Evolutionary conservation across 192 early-diverging fungal genomes (phyloP).

Genomic region (Coemansia sp.): DNA sequence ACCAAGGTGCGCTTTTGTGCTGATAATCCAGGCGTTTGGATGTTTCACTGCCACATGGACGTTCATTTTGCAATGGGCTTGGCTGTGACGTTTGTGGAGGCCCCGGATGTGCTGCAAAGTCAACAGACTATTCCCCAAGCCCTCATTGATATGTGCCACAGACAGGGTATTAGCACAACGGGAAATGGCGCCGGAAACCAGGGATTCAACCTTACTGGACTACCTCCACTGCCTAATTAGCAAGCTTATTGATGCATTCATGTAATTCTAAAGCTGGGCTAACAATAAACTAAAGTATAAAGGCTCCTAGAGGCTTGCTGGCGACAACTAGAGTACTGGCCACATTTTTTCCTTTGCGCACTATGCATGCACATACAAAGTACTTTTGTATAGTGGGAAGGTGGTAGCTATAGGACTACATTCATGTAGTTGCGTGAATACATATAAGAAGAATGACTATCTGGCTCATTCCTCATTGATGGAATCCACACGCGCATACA

Average conservation of each 20-base stretch:
- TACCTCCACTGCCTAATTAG: slow-evolving; percentile 13
- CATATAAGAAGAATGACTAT: no score
- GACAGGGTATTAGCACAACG: slow-evolving; percentile 52
- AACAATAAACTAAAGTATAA: background rate
- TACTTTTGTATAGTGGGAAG: no score
- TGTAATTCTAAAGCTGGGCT: background rate
- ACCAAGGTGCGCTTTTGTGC: slow-evolving; percentile 69
- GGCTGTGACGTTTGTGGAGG: slow-evolving; percentile 69
- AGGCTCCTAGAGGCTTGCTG: no score
- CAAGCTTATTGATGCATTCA: background rate
- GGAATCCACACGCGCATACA: no score
- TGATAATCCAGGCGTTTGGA: slow-evolving; percentile 84
- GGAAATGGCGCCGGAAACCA: slow-evolving; percentile 78
- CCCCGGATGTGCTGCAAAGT: slow-evolving; percentile 62
- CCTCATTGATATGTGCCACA: slow-evolving; percentile 64
- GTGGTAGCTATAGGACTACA: no score
- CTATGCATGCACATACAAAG: no score
- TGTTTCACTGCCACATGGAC: slow-evolving; percentile 77
- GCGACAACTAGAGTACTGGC: no score
- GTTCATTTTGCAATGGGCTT: slow-evolving; percentile 70
- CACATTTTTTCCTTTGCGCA: no score
- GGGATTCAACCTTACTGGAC: slow-evolving; percentile 65
- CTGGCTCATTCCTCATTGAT: no score
- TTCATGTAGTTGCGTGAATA: no score
- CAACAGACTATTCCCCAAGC: slow-evolving; percentile 52